phyloP scores from a whole-genome alignment of 495 filamentous ascomycete species.

The Tuber borchii region DNA sequence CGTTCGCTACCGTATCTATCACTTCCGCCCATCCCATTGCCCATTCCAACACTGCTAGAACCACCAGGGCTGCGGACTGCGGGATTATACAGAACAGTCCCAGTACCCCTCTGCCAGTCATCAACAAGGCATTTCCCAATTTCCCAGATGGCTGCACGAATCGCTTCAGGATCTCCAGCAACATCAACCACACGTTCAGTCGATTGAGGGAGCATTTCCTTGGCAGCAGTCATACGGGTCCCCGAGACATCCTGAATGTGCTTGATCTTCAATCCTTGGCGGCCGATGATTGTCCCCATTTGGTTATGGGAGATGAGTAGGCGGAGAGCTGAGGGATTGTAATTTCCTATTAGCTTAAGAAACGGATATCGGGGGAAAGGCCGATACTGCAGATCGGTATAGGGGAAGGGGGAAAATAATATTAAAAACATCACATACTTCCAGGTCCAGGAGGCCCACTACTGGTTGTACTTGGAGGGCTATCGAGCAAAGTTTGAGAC shows the following conservation, averaged over 20 bases:
- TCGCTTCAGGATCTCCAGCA: constrained; percentile 83
- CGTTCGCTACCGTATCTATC: constrained; percentile 46
- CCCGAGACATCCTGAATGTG: constrained; percentile 96
- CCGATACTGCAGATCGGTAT: constrained; percentile 10
- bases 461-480: constrained; percentile 55
- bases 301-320: constrained; percentile 98
- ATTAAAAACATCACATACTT: constrained; percentile 57
- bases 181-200: constrained; percentile 98
- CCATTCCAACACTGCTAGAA: constrained; percentile 45
- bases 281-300: constrained; percentile 98
- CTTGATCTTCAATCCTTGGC: constrained; percentile 96
- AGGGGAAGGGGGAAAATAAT: constrained; percentile 4
- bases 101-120: constrained; percentile 92
- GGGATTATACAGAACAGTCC: constrained; percentile 94
- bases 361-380: not conserved
- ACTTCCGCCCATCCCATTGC: constrained; percentile 32
- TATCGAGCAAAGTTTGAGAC: constrained; percentile 81
- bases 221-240: constrained; percentile 97
- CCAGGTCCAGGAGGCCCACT: constrained; percentile 59
- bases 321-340: constrained; percentile 64
- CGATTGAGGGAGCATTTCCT: constrained; percentile 98
- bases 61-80: constrained; percentile 72
- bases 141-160: constrained; percentile 94
- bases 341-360: not conserved
- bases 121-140: constrained; percentile 98